These are phyloP conservation scores for Haplographium delicatum DNA, from an alignment of 495 filamentous ascomycete genomes.

Conservation along the genomic window DNA sequence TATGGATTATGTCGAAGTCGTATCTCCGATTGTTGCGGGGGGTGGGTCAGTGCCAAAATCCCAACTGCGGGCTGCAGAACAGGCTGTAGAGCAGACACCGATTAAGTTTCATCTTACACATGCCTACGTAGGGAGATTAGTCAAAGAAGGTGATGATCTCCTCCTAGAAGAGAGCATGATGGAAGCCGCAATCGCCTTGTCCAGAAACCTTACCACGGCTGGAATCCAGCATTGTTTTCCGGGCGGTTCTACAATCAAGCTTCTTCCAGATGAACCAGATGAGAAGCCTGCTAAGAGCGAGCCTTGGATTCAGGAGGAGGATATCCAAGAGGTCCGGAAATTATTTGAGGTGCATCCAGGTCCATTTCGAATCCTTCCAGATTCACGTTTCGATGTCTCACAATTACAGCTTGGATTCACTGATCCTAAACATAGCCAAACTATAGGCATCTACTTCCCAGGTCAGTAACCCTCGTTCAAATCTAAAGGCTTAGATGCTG, in stretches of 20 bases:
- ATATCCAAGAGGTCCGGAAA: no score
- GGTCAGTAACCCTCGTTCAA: neutral
- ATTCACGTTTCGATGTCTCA: neutral
- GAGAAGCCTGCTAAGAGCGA: no score
- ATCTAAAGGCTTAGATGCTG: no score
- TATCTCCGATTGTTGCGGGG: neutral
- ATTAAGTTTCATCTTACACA: neutral
- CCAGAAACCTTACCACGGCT: neutral
- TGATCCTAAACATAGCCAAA: neutral
- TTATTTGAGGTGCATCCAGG: no score
- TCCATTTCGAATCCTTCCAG: no score
- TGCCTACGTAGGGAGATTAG: neutral
- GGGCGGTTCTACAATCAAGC: neutral
- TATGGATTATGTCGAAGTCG: neutral
- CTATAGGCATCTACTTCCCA: neutral
- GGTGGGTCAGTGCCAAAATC: neutral
- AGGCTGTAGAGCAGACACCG: neutral
- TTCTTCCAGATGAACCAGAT: neutral
- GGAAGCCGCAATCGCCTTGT: conserved; percentile 2
- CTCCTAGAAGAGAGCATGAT: neutral
- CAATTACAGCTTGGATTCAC: neutral
- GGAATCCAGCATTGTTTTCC: neutral
- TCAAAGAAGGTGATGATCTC: neutral
- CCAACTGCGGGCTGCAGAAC: neutral
- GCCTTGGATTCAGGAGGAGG: no score